These are phyloP conservation scores for Tephrocybe sp. DNA, from an alignment of 768 basidiomycete species.

Conservation along the genomic window DNA sequence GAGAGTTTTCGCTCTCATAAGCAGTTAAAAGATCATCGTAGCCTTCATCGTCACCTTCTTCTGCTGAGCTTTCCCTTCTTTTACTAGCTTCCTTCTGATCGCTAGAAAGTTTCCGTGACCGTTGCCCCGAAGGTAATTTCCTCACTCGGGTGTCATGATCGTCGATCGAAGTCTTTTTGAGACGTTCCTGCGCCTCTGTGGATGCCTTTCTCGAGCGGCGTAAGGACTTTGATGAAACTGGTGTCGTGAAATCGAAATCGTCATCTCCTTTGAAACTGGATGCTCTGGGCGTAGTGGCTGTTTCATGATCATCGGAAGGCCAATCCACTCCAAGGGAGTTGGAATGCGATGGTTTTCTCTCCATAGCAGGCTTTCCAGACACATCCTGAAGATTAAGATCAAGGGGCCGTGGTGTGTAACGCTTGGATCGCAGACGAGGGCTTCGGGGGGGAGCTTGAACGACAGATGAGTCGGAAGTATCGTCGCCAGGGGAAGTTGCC, in stretches of 20 bases:
- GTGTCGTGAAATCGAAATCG: slow-evolving; percentile 28
- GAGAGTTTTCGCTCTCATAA: slow-evolving; percentile 68
- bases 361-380: slow-evolving; percentile 17
- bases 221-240: slow-evolving; percentile 26
- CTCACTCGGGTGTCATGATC: slow-evolving; percentile 33
- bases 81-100: slow-evolving; percentile 38
- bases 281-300: slow-evolving; percentile 57
- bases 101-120: slow-evolving; percentile 48
- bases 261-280: slow-evolving; percentile 42
- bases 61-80: slow-evolving; percentile 62
- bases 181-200: slow-evolving; percentile 29
- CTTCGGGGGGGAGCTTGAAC: slow-evolving; percentile 33
- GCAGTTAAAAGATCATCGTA: slow-evolving; percentile 79
- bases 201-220: slow-evolving; percentile 42
- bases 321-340: slow-evolving; percentile 53
- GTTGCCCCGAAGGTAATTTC: slow-evolving; percentile 44
- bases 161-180: slow-evolving; percentile 33
- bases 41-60: slow-evolving; percentile 77
- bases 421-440: slow-evolving; percentile 54
- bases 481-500: slow-evolving; percentile 27
- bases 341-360: slow-evolving; percentile 41
- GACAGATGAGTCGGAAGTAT: slow-evolving; percentile 54
- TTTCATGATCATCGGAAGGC: slow-evolving; percentile 50
- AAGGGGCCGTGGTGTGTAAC: slow-evolving; percentile 43
- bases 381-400: slow-evolving; percentile 46